phyloP scores from a whole-genome alignment of 768 basidiomycete species.

The Trametes maxima region DNA sequence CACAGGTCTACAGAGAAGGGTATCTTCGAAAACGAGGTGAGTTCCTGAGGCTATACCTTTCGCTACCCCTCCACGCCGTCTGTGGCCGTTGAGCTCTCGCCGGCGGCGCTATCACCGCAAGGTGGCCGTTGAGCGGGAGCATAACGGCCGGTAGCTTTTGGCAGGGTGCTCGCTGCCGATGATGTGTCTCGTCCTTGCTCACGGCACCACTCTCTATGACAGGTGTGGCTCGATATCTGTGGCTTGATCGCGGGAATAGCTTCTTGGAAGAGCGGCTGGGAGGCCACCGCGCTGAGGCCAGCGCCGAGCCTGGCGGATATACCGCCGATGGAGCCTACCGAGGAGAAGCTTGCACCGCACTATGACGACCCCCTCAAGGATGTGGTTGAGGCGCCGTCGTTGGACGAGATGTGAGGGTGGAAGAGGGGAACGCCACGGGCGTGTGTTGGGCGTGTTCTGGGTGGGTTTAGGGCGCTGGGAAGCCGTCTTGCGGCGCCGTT shows the following conservation, averaged over 20 bases:
- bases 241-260: conserved; percentile 54
- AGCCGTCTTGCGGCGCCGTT: background rate
- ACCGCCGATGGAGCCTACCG: conserved; percentile 15
- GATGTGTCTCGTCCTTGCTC: conserved; percentile 30
- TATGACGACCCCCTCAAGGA: conserved; percentile 18
- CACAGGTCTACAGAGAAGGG: conserved; percentile 68
- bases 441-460: background rate
- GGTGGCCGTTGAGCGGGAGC: background rate
- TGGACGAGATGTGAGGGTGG: conserved; percentile 12
- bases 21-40: conserved; percentile 66
- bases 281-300: conserved; percentile 57
- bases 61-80: background rate
- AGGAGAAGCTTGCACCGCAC: conserved; percentile 15
- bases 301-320: conserved; percentile 11
- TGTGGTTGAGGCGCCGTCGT: conserved; percentile 13
- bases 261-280: conserved; percentile 73
- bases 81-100: too few species aligned
- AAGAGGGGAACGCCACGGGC: background rate
- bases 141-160: background rate
- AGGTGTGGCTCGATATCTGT: conserved; percentile 46
- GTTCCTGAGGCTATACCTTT: conserved; percentile 23
- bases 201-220: background rate
- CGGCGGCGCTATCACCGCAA: background rate
- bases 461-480: background rate
- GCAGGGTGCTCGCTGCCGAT: background rate